phyloP scores from a whole-genome alignment of 1,284 basidiomycete genomes.

The Tremellales sp. region DNA sequence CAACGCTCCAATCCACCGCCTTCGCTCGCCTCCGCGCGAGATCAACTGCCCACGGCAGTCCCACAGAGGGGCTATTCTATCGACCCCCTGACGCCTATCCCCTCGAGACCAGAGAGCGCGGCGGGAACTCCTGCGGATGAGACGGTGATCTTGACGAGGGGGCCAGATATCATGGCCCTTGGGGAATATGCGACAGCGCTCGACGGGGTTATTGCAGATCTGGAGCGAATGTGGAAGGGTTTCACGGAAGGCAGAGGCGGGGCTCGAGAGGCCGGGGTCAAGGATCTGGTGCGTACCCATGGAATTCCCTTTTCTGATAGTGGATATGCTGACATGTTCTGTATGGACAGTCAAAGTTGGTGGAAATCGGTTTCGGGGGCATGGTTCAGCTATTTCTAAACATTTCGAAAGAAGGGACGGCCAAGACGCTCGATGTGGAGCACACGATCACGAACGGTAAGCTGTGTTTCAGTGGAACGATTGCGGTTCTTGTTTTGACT shows the following conservation, averaged over 20 bases:
- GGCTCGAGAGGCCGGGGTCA: slow-evolving; percentile 41
- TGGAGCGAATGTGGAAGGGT: slow-evolving; percentile 45
- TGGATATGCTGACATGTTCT: background rate
- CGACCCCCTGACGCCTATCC: slow-evolving; percentile 19
- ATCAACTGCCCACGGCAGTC: background rate
- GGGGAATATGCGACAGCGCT: slow-evolving; percentile 42
- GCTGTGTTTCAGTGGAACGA: background rate
- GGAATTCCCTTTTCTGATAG: background rate
- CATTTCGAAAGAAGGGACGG: slow-evolving; percentile 30
- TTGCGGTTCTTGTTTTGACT: background rate
- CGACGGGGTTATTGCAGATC: slow-evolving; percentile 38
- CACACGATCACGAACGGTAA: slow-evolving; percentile 26
- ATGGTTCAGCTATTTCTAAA: slow-evolving; percentile 35
- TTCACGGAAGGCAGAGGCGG: slow-evolving; percentile 38
- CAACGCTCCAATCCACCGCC: slow-evolving; percentile 11
- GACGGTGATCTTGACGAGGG: slow-evolving; percentile 31
- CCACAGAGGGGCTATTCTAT: background rate
- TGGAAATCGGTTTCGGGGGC: slow-evolving; percentile 39
- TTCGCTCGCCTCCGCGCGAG: background rate
- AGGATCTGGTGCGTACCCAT: slow-evolving; percentile 34
- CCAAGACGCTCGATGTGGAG: slow-evolving; percentile 25
- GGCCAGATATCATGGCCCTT: slow-evolving; percentile 40
- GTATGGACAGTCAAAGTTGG: slow-evolving; percentile 26
- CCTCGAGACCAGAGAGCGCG: slow-evolving; percentile 17
- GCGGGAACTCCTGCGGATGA: slow-evolving; percentile 32